Percentiles rank a stretch among this genome's conserved stretches.
Evolutionary conservation across 805 yeast species (phyloP).

Genomic region (Lachancea mirantina): DNA sequence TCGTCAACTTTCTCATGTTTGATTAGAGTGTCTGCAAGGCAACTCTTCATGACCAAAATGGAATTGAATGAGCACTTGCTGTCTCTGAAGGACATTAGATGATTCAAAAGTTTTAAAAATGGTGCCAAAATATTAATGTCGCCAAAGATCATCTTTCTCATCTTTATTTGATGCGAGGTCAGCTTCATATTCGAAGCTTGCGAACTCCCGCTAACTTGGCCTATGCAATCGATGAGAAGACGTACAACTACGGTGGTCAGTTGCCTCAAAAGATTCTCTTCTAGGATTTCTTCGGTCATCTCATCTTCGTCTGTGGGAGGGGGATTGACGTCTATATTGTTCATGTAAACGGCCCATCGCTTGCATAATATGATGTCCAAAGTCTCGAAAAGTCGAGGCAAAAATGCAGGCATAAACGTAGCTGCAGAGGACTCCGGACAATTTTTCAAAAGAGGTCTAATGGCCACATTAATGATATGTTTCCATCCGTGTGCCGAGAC

Average conservation of each 20-base stretch:
- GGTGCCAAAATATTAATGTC: slow-evolving; percentile 68
- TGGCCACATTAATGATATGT: slow-evolving; percentile 85
- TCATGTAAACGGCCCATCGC: slow-evolving; percentile 54
- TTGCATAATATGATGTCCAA: slow-evolving; percentile 66
- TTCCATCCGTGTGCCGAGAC: slow-evolving; percentile 95
- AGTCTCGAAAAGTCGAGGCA: slow-evolving; percentile 69
- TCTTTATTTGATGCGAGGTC: slow-evolving; percentile 54
- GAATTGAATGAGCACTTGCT: slow-evolving; percentile 91
- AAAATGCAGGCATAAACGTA: slow-evolving; percentile 64
- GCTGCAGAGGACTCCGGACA: slow-evolving; percentile 71
- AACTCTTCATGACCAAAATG: slow-evolving; percentile 67
- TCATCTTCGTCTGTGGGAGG: slow-evolving; percentile 71
- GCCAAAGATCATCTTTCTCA: slow-evolving; percentile 58
- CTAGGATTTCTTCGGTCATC: slow-evolving; percentile 96
- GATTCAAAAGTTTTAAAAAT: slow-evolving; percentile 64
- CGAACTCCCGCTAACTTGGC: slow-evolving; percentile 56
- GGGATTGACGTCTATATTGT: slow-evolving; percentile 36
- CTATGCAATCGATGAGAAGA: slow-evolving; percentile 77
- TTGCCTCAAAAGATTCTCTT: slow-evolving; percentile 88
- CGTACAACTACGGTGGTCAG: slow-evolving; percentile 88
- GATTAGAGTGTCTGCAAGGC: slow-evolving; percentile 60
- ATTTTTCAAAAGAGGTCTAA: slow-evolving; percentile 77
- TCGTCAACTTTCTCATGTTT: slow-evolving; percentile 73
- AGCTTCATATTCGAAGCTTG: slow-evolving; percentile 25
- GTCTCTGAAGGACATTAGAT: slow-evolving; percentile 75